phyloP scores from a whole-genome alignment of 345 rosid genomes.

The Citrus sp. region DNA sequence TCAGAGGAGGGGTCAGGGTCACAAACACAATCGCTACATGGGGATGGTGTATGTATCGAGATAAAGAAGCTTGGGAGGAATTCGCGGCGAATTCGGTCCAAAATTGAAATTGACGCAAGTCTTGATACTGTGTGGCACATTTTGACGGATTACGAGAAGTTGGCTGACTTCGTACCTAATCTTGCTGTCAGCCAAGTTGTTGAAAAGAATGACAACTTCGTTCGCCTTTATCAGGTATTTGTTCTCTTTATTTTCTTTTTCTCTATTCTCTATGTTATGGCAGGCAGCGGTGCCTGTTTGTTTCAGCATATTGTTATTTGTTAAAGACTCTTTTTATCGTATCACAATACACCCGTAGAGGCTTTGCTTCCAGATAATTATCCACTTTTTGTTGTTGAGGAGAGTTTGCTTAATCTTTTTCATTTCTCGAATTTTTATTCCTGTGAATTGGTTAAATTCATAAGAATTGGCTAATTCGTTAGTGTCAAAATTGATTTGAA shows the following conservation, averaged over 20 bases:
- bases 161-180: slow-evolving; percentile 75
- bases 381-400: too few species aligned
- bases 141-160: slow-evolving; percentile 73
- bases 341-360: too few species aligned
- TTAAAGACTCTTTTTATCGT: too few species aligned
- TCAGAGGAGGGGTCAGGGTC: slow-evolving; percentile 27
- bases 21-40: slow-evolving; percentile 22
- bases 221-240: slow-evolving; percentile 75
- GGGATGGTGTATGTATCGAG: slow-evolving; percentile 55
- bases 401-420: too few species aligned
- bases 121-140: slow-evolving; percentile 75
- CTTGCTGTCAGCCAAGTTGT: slow-evolving; percentile 80
- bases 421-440: too few species aligned
- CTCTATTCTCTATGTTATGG: background rate
- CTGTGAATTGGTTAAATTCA: too few species aligned
- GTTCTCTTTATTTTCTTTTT: background rate
- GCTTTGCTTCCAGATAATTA: too few species aligned
- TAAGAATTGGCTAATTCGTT: too few species aligned
- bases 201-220: slow-evolving; percentile 67
- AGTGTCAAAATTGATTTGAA: background rate
- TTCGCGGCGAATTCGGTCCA: slow-evolving; percentile 70
- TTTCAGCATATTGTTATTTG: background rate
- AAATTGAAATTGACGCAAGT: slow-evolving; percentile 59
- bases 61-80: slow-evolving; percentile 57
- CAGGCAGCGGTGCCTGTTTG: background rate